phyloP scores from a whole-genome alignment of 768 basidiomycete genomes.

The Russula foetens region DNA sequence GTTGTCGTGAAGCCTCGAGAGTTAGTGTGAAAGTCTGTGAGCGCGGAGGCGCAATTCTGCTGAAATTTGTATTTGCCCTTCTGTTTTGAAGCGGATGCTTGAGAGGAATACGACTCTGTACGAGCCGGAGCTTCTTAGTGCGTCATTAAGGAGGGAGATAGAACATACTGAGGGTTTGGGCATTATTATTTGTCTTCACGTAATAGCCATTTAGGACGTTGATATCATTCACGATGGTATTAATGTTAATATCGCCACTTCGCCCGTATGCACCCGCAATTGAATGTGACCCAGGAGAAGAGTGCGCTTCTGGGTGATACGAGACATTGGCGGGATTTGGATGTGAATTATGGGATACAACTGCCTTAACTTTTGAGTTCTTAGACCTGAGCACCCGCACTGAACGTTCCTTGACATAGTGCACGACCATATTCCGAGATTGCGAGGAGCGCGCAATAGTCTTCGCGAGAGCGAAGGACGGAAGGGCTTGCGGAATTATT shows the following conservation, averaged over 20 bases:
- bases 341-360: not conserved
- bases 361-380: not conserved
- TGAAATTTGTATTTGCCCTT: slow-evolving; percentile 34
- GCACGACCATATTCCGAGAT: slow-evolving; percentile 19
- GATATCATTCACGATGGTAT: slow-evolving; percentile 20
- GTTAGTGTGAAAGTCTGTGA: slow-evolving; percentile 31
- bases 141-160: not conserved
- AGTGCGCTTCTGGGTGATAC: not conserved
- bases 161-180: slow-evolving; percentile 25
- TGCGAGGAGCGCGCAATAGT: slow-evolving; percentile 21
- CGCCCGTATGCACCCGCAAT: not conserved
- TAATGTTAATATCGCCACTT: slow-evolving; percentile 14
- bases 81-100: slow-evolving; percentile 22
- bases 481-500: slow-evolving; percentile 23
- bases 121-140: not conserved
- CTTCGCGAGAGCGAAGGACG: slow-evolving; percentile 23
- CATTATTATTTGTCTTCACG: slow-evolving; percentile 19
- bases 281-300: not conserved
- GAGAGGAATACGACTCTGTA: slow-evolving; percentile 23
- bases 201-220: slow-evolving; percentile 24
- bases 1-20: slow-evolving; percentile 27
- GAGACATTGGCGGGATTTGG: not conserved
- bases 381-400: slow-evolving; percentile 12
- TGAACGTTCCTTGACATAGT: slow-evolving; percentile 15
- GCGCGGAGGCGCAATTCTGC: slow-evolving; percentile 29